Base-by-base conservation (phyloP, 805 yeast genomes). In the Sugiyamaella valdiviana region DNA sequence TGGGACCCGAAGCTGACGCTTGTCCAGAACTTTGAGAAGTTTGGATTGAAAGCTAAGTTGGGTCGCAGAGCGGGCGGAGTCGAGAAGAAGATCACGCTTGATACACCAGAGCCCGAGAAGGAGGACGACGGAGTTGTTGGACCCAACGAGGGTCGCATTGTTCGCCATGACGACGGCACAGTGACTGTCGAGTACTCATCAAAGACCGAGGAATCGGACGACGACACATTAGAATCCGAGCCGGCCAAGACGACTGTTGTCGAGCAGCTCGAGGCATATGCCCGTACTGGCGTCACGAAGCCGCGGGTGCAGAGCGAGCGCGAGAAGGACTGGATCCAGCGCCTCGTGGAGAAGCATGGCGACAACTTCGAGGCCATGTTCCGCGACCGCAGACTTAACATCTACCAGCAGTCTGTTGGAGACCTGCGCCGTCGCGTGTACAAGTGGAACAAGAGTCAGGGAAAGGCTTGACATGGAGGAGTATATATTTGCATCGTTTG, bases 331-430 rank as follows among this genome's bases (percentile, higher is more conserved):
- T 88, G 96, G 95, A 65, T 86, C 38, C 67, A 64, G 42, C 66
- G 66, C 20, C 70, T 93, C 36, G 74, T 81, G 51, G 78, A 77
- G 17, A 88, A 87, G 63, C 80, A 93, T 61, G 96, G 96, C 15
- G 95, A 88, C 56, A 83, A 93, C 64, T 89, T 81, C 63, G 82
- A 76, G 42, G 85, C 82, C 58, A 93, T 93, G 99, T 83, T 80
- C 64, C 85, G 95, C 85, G 99, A 93, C 65, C 78, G 77, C 67
- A 85, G 85, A 65, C 73, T 90, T 53, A 91, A 91, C 65, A 77
- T 82, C 1, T 78, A 75, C 66, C 97, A 90, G 69, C 88, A 85
- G 64, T 76, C 85, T 52, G 82, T 81, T n/a, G 95, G 95, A 22
- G 95, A 88, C 59, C 69, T 91, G 57, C 83, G 76, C 66, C 79